Evolutionary conservation across 495 filamentous ascomycete species (phyloP).

Genomic region (Podospora comata): DNA sequence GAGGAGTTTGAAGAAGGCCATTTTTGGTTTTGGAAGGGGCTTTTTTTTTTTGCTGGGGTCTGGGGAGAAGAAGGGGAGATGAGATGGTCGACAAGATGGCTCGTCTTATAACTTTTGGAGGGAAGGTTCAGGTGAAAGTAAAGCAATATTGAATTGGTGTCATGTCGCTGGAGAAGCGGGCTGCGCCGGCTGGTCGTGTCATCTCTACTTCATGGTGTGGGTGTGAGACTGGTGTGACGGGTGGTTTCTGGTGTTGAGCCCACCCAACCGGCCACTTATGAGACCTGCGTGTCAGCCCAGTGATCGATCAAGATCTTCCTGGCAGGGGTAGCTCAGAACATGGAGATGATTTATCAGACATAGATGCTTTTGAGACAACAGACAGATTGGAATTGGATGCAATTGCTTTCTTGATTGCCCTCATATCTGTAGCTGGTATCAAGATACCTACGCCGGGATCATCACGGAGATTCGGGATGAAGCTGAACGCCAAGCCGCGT

Average conservation of each 20-base stretch:
- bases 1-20: conserved; percentile 1
- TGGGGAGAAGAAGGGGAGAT: neutral
- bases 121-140: neutral
- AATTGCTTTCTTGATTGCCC: no score
- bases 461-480: no score
- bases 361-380: no score
- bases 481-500: no score
- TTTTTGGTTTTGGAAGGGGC: neutral
- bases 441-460: no score
- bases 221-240: conserved; percentile 1
- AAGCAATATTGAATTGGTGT: neutral
- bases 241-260: neutral
- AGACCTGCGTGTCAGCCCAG: no score
- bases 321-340: no score
- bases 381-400: no score
- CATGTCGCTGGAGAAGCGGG: neutral
- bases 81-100: neutral
- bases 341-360: no score
- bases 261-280: neutral
- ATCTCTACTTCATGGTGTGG: neutral
- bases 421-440: no score
- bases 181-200: neutral
- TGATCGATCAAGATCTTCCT: no score
- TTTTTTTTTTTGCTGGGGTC: neutral
- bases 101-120: neutral